Percentiles rank a stretch among this genome's conserved stretches.
Conservation (phyloP, 371 early-diverging fungal genomes). For the Actinomortierella ambigua region DNA sequence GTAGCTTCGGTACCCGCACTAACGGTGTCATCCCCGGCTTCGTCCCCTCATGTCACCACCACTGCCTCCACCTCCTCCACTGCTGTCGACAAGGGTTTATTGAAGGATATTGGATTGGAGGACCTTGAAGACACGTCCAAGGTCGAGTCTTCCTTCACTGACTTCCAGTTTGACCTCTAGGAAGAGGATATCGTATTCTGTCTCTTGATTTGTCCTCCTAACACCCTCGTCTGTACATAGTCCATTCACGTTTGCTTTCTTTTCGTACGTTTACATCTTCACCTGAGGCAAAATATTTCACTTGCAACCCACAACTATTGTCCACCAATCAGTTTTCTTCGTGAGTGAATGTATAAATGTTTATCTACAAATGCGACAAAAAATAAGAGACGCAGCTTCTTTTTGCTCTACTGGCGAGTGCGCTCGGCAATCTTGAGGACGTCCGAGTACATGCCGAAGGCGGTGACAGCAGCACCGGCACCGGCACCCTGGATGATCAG, state of each 20-base stretch:
- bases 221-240: not conserved
- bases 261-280: not conserved
- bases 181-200: not conserved
- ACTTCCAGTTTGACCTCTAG: constrained; percentile 32
- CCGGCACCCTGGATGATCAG: constrained; percentile 97
- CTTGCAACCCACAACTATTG: too few relatives aligned
- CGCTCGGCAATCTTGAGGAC: constrained; percentile 81
- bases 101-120: constrained; percentile 14
- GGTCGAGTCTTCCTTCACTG: constrained; percentile 27
- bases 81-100: too few relatives aligned
- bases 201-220: not conserved
- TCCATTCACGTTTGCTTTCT: not conserved
- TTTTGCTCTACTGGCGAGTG: constrained; percentile 23
- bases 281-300: too few relatives aligned
- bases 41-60: too few relatives aligned
- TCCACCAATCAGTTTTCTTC: too few relatives aligned
- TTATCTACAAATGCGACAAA: not conserved
- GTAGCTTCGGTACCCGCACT: too few relatives aligned
- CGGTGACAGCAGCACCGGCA: constrained; percentile 96
- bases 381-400: constrained; percentile 1
- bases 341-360: not conserved
- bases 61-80: too few relatives aligned
- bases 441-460: constrained; percentile 95
- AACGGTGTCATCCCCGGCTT: too few relatives aligned
- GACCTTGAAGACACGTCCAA: constrained; percentile 32